Evolutionary conservation across 2,329 filamentous ascomycete species (phyloP).

Genomic region (Neofusicoccum ribis): DNA sequence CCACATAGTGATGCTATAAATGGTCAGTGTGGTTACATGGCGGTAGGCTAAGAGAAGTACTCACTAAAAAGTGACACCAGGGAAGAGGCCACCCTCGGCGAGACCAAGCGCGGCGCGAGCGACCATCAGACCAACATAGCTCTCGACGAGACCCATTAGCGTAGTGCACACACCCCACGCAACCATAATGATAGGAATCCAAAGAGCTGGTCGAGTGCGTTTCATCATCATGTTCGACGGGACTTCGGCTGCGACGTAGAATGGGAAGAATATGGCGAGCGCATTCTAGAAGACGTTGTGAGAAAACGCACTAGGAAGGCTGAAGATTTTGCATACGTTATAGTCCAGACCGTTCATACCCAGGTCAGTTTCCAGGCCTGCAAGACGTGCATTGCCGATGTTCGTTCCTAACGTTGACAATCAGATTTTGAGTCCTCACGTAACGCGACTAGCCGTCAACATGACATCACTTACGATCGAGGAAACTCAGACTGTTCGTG

Average conservation of each 20-base stretch:
- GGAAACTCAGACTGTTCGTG: conserved; percentile 48
- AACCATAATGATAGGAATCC: conserved; percentile 50
- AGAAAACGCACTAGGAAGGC: conserved; percentile 36
- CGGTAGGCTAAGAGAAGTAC: neutral
- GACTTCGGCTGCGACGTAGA: conserved; percentile 48
- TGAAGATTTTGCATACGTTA: conserved; percentile 25
- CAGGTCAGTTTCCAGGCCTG: conserved; percentile 39
- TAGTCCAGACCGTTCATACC: conserved; percentile 35
- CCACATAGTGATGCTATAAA: conserved; percentile 61
- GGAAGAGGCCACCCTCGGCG: conserved; percentile 31
- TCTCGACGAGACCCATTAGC: conserved; percentile 50
- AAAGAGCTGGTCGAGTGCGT: conserved; percentile 52
- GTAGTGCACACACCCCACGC: conserved; percentile 53
- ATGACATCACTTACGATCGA: conserved; percentile 39
- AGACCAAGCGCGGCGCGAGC: conserved; percentile 48
- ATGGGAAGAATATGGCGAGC: conserved; percentile 66
- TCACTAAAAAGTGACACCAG: conserved; percentile 2
- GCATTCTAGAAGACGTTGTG: conserved; percentile 33
- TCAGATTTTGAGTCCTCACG: neutral
- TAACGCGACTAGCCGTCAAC: too few relatives aligned
- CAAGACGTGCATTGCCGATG: conserved; percentile 46
- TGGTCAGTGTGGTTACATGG: neutral
- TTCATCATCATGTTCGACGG: conserved; percentile 65
- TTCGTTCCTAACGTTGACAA: conserved; percentile 37
- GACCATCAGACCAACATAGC: conserved; percentile 47